Conservation (phyloP, 768 basidiomycete genomes). For the Tubosaeta brunneosetosa region DNA sequence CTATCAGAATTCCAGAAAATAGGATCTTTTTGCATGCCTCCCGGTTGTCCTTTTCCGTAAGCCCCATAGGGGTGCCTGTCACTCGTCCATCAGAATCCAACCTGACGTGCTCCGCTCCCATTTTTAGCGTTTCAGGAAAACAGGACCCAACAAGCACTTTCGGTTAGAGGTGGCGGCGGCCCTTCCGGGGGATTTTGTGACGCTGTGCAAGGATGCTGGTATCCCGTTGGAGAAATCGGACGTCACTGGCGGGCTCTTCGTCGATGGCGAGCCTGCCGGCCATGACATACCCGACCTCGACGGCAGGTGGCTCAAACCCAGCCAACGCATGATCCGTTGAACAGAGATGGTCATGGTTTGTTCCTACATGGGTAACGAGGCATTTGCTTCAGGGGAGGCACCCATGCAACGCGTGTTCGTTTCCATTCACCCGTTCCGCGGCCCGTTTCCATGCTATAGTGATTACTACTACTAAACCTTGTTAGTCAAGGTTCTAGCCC, state of each 20-base stretch:
- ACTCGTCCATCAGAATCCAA: neutral
- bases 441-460: constrained; percentile 7
- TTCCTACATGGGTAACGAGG: constrained; percentile 6
- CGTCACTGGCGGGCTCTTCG: constrained; percentile 42
- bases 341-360: neutral
- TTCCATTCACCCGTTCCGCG: constrained; percentile 10
- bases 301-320: constrained; percentile 32
- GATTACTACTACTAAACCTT: constrained; percentile 19
- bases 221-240: constrained; percentile 38
- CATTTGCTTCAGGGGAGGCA: constrained; percentile 6
- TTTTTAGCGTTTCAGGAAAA: constrained; percentile 44
- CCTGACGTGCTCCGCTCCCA: neutral
- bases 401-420: constrained; percentile 16
- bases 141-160: constrained; percentile 44
- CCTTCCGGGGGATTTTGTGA: constrained; percentile 51
- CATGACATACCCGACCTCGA: constrained; percentile 36
- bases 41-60: constrained; percentile 51
- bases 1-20: constrained; percentile 36
- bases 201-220: constrained; percentile 43
- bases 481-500: constrained; percentile 23
- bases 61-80: constrained; percentile 16
- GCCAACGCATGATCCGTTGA: constrained; percentile 13
- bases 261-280: constrained; percentile 39
- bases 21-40: constrained; percentile 62
- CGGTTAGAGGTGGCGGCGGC: constrained; percentile 54